Percentiles rank a stretch among this genome's conserved stretches.
These are phyloP conservation scores for Betula pendula DNA, from an alignment of 306 rosid species.

Conservation along the genomic window DNA sequence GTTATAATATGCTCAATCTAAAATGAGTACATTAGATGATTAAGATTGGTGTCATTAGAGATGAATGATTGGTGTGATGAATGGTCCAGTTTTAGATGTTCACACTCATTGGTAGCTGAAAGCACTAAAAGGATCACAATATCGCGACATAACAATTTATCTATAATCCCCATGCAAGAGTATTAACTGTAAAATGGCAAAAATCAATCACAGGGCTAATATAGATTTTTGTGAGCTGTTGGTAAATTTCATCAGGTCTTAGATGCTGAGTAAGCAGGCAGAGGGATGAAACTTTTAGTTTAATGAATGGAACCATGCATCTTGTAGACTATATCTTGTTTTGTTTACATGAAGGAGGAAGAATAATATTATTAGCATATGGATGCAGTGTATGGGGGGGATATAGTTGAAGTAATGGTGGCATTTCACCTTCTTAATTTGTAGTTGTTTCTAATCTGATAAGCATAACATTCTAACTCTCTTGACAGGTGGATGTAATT, in stretches of 20 bases:
- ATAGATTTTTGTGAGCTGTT: not conserved
- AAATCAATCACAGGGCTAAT: not conserved
- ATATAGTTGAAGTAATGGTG: not conserved
- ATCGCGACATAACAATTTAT: too few species aligned
- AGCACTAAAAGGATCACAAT: not conserved
- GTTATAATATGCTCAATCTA: not conserved
- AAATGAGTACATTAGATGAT: not conserved
- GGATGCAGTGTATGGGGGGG: not conserved
- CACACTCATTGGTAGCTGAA: not conserved
- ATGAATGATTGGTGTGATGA: not conserved
- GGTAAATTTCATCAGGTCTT: not conserved
- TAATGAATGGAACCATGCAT: not conserved
- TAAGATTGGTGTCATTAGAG: not conserved
- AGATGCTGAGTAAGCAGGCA: not conserved
- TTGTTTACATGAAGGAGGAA: not conserved
- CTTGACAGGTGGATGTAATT: slow-evolving; percentile 76
- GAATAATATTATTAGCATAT: not conserved
- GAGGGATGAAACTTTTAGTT: not conserved
- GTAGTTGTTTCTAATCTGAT: not conserved
- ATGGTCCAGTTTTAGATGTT: not conserved
- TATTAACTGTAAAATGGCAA: not conserved
- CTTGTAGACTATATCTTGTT: not conserved
- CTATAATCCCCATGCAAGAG: not conserved
- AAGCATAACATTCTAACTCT: not conserved
- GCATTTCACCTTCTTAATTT: not conserved